These are phyloP conservation scores for Goffeauzyma gilvescens DNA, from an alignment of 768 basidiomycete genomes.

Conservation along the genomic window DNA sequence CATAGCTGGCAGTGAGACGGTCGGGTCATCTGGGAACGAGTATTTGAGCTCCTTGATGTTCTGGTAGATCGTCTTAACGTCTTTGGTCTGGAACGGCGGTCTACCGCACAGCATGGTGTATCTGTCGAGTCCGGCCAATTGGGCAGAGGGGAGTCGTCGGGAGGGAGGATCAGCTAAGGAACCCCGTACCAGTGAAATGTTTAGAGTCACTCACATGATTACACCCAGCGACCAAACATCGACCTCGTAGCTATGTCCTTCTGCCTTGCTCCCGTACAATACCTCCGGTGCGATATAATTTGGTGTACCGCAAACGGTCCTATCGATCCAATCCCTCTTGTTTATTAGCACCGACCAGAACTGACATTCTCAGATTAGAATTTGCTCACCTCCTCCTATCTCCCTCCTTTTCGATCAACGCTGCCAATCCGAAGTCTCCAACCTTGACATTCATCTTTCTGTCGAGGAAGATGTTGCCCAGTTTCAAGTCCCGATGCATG, in stretches of 20 bases:
- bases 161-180: neutral
- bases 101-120: slow-evolving; percentile 85
- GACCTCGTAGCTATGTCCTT: slow-evolving; percentile 94
- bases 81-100: slow-evolving; percentile 97
- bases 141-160: no score
- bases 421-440: slow-evolving; percentile 91
- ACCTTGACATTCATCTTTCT: slow-evolving; percentile 74
- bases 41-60: slow-evolving; percentile 88
- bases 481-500: slow-evolving; percentile 91
- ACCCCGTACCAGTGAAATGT: no score
- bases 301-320: slow-evolving; percentile 90
- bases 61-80: slow-evolving; percentile 92
- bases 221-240: slow-evolving; percentile 97
- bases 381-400: slow-evolving; percentile 67
- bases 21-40: slow-evolving; percentile 63
- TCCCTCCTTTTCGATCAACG: slow-evolving; percentile 84
- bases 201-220: slow-evolving; percentile 47
- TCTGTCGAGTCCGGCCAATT: slow-evolving; percentile 13
- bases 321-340: slow-evolving; percentile 13
- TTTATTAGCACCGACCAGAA: neutral
- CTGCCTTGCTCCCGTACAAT: slow-evolving; percentile 35
- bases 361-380: neutral
- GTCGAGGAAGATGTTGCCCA: slow-evolving; percentile 88
- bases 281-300: slow-evolving; percentile 99
- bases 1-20: slow-evolving; percentile 51